Base-by-base conservation (phyloP, 768 basidiomycete species). In the Termitomyces sp. region DNA sequence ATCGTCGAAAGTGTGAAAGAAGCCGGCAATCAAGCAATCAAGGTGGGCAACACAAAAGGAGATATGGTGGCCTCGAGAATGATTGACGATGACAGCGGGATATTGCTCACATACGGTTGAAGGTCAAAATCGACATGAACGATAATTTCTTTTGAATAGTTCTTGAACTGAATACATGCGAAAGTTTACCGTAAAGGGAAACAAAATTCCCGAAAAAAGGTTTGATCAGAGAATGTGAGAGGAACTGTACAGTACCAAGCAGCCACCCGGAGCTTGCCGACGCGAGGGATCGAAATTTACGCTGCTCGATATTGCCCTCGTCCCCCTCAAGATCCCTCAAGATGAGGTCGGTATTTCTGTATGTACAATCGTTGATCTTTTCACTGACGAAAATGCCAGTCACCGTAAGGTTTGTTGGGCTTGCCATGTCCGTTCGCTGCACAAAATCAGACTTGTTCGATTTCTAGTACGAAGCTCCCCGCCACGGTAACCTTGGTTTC, bases 401-500 rank as follows among this genome's bases (percentile, higher is more conserved):
- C 90, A 92, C 73, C 90, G 90, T 85, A 92, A 92, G 87, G 90
- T 92, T 63, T 43, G 77, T 70, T 62, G 19, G 5, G 42, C 44
- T 14, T 17, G 45, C 11, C 42, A 29, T 42, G 17, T 43, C 48
- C 46, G 57, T 47, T 61, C 50, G 37, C 58, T 7, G 12, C 16
- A 17, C 38, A 38, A 40, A 45, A 49, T 59, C 32, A 42, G 48
- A 17, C 16, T 27, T 31, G 25, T 32, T 41, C 38, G 11, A 37
- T 53, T 48, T 68, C 32, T 70, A 96, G 95, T 98, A 87, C 80
- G 95, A 98, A 89, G 93, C 94, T 64, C 96, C 96, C 70, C 94
- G 96, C 72, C 92, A 95, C 77, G 96, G 96, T 71, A 97, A 95
- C 63, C 87, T 98, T 68, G 96, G 95, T 70, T 96, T 95, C 82